Evolutionary conservation across 129 eudicot genomes (phyloP).

Genomic region (Arctium minus): DNA sequence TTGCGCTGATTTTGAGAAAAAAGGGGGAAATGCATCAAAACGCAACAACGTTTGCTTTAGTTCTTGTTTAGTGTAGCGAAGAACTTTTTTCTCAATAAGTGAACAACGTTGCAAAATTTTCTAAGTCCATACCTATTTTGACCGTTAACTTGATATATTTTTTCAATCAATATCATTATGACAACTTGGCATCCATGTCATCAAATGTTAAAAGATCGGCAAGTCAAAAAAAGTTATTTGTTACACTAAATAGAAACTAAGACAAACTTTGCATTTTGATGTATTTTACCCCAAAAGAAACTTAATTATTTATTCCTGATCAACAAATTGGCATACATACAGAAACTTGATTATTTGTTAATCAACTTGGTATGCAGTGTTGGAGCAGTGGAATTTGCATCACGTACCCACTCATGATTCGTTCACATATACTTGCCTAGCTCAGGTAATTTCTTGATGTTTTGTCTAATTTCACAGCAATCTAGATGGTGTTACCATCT

Average conservation of each 20-base stretch:
- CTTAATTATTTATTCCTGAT: background rate
- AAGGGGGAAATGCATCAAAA: background rate
- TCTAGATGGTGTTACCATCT: background rate
- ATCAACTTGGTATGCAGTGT: slow-evolving; percentile 51
- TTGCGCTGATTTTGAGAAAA: background rate
- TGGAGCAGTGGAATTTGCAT: slow-evolving; percentile 96
- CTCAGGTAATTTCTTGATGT: slow-evolving; percentile 35
- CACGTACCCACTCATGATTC: slow-evolving; percentile 92
- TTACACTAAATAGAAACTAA: background rate
- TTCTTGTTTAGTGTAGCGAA: too few relatives aligned
- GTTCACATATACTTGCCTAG: slow-evolving; percentile 49
- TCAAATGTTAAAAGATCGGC: background rate
- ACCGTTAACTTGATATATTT: background rate
- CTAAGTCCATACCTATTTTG: background rate
- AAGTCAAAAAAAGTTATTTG: background rate
- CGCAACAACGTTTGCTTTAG: background rate
- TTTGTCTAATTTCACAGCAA: slow-evolving; percentile 1
- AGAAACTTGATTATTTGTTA: background rate
- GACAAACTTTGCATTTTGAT: background rate
- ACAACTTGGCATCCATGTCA: background rate
- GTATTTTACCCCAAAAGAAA: background rate
- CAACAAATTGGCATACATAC: background rate
- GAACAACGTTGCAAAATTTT: background rate
- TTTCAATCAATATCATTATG: background rate
- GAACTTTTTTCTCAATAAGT: background rate